Percentiles rank a stretch among this genome's conserved stretches.
Evolutionary conservation across 805 yeast species (phyloP).

Genomic region (Candida boidinii): DNA sequence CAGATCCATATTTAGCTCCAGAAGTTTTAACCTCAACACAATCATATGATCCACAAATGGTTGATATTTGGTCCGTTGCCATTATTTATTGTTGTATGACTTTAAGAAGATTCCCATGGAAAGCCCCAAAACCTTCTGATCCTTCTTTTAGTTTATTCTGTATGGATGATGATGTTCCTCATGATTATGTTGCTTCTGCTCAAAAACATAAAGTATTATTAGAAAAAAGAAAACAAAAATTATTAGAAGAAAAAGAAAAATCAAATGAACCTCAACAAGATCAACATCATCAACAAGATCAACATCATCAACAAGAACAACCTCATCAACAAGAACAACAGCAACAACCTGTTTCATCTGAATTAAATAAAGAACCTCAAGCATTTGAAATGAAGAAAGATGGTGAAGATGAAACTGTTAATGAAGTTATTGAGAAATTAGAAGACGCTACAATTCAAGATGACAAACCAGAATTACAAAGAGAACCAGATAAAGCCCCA

Average conservation of each 20-base stretch:
- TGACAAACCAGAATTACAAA: too few species aligned
- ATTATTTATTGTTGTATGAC: conserved; percentile 85
- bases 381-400: conserved; percentile 6
- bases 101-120: conserved; percentile 81
- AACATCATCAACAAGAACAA: not conserved
- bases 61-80: conserved; percentile 80
- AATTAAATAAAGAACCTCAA: too few species aligned
- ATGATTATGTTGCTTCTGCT: conserved; percentile 67
- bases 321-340: too few species aligned
- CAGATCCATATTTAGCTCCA: conserved; percentile 83
- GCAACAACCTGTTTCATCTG: not conserved
- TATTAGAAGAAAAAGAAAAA: conserved; percentile 18
- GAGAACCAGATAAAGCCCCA: too few species aligned
- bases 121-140: conserved; percentile 63
- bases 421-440: not conserved
- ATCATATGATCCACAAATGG: conserved; percentile 66
- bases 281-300: not conserved
- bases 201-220: conserved; percentile 60
- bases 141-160: conserved; percentile 62
- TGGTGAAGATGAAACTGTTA: not conserved
- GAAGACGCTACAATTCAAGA: too few species aligned
- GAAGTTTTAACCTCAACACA: conserved; percentile 52
- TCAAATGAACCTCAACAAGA: too few species aligned
- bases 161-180: conserved; percentile 63
- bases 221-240: conserved; percentile 48